Evolutionary conservation across 192 early-diverging fungal species (phyloP).

Genomic region (Backusella morwellensis): DNA sequence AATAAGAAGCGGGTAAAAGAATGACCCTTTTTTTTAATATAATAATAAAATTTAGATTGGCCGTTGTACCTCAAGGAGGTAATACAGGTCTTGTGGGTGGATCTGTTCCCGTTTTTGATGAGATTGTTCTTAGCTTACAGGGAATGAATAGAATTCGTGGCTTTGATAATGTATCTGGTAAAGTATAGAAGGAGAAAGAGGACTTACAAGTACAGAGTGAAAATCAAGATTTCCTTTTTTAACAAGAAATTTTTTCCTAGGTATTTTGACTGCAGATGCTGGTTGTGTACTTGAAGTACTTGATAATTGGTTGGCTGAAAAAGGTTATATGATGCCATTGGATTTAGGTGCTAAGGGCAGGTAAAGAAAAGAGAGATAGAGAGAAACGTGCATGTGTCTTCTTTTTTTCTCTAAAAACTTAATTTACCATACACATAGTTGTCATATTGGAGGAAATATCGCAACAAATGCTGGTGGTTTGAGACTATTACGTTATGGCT

Average conservation of each 20-base stretch:
- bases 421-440: slow-evolving; percentile 49
- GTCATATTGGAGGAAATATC: slow-evolving; percentile 99
- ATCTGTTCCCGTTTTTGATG: slow-evolving; percentile 92
- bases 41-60: slow-evolving; percentile 45
- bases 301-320: slow-evolving; percentile 82
- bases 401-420: background rate
- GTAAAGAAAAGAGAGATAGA: slow-evolving; percentile 12
- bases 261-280: slow-evolving; percentile 86
- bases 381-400: background rate
- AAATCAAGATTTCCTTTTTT: background rate
- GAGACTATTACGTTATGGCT: slow-evolving; percentile 90
- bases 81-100: slow-evolving; percentile 98
- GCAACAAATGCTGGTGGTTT: slow-evolving; percentile 98
- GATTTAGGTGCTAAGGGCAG: slow-evolving; percentile 86
- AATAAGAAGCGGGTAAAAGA: background rate
- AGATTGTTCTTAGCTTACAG: slow-evolving; percentile 80
- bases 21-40: background rate
- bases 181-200: background rate
- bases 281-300: slow-evolving; percentile 91
- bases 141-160: slow-evolving; percentile 78
- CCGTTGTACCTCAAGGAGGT: slow-evolving; percentile 97
- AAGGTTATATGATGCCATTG: slow-evolving; percentile 89
- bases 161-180: slow-evolving; percentile 67
- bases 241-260: slow-evolving; percentile 26
- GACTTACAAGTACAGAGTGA: background rate